These are phyloP conservation scores for Elsinoe necatrix DNA, from an alignment of 2,329 filamentous ascomycete genomes.

Conservation along the genomic window DNA sequence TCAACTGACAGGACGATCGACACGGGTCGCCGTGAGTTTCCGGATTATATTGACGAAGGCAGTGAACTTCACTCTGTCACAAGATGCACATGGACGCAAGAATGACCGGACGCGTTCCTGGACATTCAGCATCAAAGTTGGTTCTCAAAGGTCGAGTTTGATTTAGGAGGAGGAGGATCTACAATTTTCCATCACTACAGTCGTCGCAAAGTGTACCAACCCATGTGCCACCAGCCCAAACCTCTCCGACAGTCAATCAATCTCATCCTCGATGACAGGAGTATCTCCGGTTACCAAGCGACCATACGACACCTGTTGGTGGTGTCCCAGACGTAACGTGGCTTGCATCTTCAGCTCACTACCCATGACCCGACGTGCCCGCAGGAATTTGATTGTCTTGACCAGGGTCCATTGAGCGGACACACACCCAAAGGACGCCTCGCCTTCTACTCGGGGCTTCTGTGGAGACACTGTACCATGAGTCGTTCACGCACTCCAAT, in stretches of 20 bases:
- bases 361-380: neutral
- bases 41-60: neutral
- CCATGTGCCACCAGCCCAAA: neutral
- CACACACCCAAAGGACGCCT: neutral
- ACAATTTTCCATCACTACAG: neutral
- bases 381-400: neutral
- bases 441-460: neutral
- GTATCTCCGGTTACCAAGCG: neutral
- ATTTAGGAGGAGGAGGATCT: neutral
- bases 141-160: slow-evolving; percentile 3
- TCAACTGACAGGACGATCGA: slow-evolving; percentile 5
- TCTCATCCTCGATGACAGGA: slow-evolving; percentile 5
- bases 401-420: neutral
- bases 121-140: neutral
- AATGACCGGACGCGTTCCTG: neutral
- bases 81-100: neutral
- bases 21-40: neutral
- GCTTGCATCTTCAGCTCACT: slow-evolving; percentile 9
- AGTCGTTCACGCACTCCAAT: neutral
- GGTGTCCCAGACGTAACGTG: slow-evolving; percentile 1
- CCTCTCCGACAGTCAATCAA: neutral
- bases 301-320: neutral
- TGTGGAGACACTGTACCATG: slow-evolving; percentile 6
- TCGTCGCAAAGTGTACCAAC: neutral
- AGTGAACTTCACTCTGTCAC: neutral